Base-by-base conservation (phyloP, 129 eudicot species). In the Saussurea involucrata region DNA sequence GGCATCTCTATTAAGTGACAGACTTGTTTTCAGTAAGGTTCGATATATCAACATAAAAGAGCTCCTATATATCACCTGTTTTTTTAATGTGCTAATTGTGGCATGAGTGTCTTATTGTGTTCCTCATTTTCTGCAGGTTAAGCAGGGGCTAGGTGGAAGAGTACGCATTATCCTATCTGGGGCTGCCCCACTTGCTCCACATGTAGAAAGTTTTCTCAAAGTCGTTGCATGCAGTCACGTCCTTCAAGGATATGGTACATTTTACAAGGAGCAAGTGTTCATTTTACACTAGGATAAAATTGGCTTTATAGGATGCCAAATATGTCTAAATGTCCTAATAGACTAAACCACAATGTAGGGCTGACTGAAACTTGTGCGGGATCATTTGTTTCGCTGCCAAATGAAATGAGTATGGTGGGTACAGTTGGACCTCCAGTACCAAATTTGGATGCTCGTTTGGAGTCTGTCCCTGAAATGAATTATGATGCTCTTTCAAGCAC, bases 401-500 rank as follows among this genome's bases (percentile, higher is more conserved):
- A 91, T 60, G 87, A 88, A 80, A 65, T 83, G 74, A 58, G 42
- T 69, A 88, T 88, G 97, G 66, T 91, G 78, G 94, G 97, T 28
- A 91, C 97, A n/a, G 97, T 91, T 76, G 97, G 95, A 29, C 94
- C 97, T 49, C 97, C 97, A 1, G 83, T 91, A 32, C 97, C 97
- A 44, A 86, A 86, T 72, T 77, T 89, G 84, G 90, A 88, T 77
- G 88, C 90, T 6, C 80, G 97, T 78, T 81, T 91, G 69, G 95
- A 89, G 85, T 91, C 97, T 53, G 90, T 89, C 76, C 92, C 95
- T 17, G 97, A 91, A 82, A 91, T 89, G 95, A 87, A 85, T 15
- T 91, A 91, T 25, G 92, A 91, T 81, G 97, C 97, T 71, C 87
- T 85, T 83, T 83, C 92, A 31, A 74, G 76, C 69, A 85, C 83